Conservation (phyloP, 2,329 filamentous ascomycete species). For the Fusarium coicis region DNA sequence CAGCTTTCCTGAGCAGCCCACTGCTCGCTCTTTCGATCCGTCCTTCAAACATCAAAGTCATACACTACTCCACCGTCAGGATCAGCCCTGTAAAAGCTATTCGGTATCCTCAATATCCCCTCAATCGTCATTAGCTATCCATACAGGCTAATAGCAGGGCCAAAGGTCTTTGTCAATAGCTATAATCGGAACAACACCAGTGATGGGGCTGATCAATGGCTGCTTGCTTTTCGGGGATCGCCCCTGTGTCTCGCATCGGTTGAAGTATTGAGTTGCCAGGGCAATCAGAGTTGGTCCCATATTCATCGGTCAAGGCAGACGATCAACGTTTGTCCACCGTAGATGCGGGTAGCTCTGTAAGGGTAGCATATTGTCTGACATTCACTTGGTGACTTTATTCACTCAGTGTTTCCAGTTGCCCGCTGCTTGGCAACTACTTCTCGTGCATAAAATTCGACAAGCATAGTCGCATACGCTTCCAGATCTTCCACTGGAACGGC, state of each 20-base stretch:
- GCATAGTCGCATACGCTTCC: constrained; percentile 97
- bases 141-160: neutral
- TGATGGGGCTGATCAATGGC: neutral
- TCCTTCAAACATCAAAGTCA: constrained; percentile 35
- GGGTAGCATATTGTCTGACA: neutral
- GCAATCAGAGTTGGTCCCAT: neutral
- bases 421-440: constrained; percentile 72
- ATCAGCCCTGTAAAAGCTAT: neutral
- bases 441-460: constrained; percentile 96
- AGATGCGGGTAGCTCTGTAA: constrained; percentile 2
- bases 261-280: neutral
- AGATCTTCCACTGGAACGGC: constrained; percentile 94
- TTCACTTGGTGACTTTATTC: constrained; percentile 15
- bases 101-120: neutral
- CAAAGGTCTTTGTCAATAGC: neutral
- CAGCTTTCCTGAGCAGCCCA: constrained; percentile 32
- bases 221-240: neutral
- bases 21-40: constrained; percentile 32
- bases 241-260: constrained; percentile 17
- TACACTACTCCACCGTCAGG: constrained; percentile 17
- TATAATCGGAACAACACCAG: neutral
- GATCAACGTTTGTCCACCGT: neutral
- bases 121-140: constrained; percentile 1
- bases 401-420: constrained; percentile 30
- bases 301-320: neutral